Conservation (phyloP, 345 rosid species). For the Populus tremula region DNA sequence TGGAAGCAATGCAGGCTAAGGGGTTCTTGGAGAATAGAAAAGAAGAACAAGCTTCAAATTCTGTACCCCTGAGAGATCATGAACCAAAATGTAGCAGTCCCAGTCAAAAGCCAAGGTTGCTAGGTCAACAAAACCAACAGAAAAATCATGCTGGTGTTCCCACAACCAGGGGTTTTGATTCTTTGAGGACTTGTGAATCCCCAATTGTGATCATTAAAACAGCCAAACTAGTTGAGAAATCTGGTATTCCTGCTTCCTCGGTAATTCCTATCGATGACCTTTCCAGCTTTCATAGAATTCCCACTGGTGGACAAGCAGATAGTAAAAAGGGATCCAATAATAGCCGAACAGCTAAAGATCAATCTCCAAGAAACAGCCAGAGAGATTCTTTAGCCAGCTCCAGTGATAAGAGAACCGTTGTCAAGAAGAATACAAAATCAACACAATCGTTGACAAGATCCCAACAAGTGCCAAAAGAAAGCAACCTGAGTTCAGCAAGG, state of each 20-base stretch:
- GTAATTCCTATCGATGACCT: conserved; percentile 53
- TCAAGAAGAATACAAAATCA: conserved; percentile 42
- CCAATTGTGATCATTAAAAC: conserved; percentile 98
- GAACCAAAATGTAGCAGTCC: conserved; percentile 41
- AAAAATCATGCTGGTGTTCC: conserved; percentile 32
- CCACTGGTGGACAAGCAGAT: conserved; percentile 36
- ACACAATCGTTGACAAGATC: conserved; percentile 44
- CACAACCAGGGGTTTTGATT: conserved; percentile 32
- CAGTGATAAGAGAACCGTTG: conserved; percentile 48
- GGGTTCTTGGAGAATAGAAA: conserved; percentile 58
- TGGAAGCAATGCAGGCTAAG: conserved; percentile 78
- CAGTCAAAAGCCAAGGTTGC: conserved; percentile 33
- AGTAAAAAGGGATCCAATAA: conserved; percentile 35
- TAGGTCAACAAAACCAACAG: conserved; percentile 28
- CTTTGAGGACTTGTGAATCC: conserved; percentile 57
- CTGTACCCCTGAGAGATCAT: conserved; percentile 37
- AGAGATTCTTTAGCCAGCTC: conserved; percentile 39
- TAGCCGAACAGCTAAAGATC: conserved; percentile 41
- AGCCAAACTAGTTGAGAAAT: conserved; percentile 69
- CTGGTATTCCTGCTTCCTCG: conserved; percentile 51
- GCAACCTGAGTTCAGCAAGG: conserved; percentile 37
- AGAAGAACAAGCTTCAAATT: conserved; percentile 57
- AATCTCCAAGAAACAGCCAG: conserved; percentile 40
- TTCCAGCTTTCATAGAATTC: conserved; percentile 44
- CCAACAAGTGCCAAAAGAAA: conserved; percentile 50